Evolutionary conservation across 1,284 basidiomycete genomes (phyloP).

Genomic region (Ganoderma meredithae): DNA sequence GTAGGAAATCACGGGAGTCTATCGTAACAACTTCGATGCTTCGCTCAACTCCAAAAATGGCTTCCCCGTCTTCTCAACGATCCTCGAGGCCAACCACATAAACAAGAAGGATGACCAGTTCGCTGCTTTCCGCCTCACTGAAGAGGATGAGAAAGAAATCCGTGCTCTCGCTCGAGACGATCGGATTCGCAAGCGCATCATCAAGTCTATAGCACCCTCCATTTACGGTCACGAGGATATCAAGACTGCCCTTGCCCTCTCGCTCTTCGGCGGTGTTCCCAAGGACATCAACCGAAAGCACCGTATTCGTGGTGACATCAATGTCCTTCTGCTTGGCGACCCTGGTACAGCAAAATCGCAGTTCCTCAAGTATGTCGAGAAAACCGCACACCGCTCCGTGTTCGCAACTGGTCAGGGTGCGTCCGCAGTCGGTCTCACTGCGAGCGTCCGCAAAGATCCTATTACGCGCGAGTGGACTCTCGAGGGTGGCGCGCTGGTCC

Average conservation of each 20-base stretch:
- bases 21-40: slow-evolving; percentile 99
- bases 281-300: slow-evolving; percentile 98
- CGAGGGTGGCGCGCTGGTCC: slow-evolving; percentile 95
- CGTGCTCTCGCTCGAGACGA: slow-evolving; percentile 88
- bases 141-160: slow-evolving; percentile 96
- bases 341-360: slow-evolving; percentile 99
- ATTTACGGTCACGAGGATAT: slow-evolving; percentile 99
- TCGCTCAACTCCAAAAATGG: slow-evolving; percentile 98
- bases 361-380: slow-evolving; percentile 99
- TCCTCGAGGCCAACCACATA: slow-evolving; percentile 97
- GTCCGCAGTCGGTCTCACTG: slow-evolving; percentile 97
- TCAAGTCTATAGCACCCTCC: slow-evolving; percentile 98
- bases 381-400: slow-evolving; percentile 97
- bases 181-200: slow-evolving; percentile 94
- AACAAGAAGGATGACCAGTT: slow-evolving; percentile 98
- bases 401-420: slow-evolving; percentile 99
- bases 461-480: slow-evolving; percentile 98
- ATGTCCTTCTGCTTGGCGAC: slow-evolving; percentile 94
- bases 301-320: slow-evolving; percentile 97
- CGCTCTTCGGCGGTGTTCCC: slow-evolving; percentile 91
- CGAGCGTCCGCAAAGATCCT: slow-evolving; percentile 97
- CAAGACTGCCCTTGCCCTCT: slow-evolving; percentile 96
- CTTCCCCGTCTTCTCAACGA: slow-evolving; percentile 98
- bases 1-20: slow-evolving; percentile 94
- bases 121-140: slow-evolving; percentile 94